Evolutionary conservation across 257 asterid species (phyloP).

Genomic region (Ligustrum vulgare): DNA sequence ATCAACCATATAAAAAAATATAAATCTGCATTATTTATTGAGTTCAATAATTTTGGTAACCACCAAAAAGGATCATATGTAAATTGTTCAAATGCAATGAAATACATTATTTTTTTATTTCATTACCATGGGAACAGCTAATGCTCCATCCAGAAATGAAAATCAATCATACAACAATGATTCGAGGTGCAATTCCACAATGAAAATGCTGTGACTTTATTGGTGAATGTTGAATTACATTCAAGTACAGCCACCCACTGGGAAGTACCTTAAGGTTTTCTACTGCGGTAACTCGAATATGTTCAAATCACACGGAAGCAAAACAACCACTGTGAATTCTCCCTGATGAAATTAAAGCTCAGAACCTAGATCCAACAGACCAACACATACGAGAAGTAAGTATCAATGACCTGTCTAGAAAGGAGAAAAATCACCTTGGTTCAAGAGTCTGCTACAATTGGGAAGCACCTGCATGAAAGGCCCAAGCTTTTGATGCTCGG

Average conservation of each 20-base stretch:
- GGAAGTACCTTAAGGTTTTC: background rate
- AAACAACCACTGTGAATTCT: conserved; percentile 7
- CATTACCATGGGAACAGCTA: background rate
- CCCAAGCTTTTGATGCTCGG: conserved; percentile 92
- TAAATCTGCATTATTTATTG: too few relatives aligned
- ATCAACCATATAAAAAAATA: background rate
- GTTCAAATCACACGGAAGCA: conserved; percentile 24
- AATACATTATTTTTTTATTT: too few relatives aligned
- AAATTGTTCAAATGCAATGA: background rate
- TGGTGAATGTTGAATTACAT: conserved; percentile 4
- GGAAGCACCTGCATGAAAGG: conserved; percentile 97
- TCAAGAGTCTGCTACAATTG: conserved; percentile 76
- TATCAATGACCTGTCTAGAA: background rate
- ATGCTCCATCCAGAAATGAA: conserved; percentile 1
- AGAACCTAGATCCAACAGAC: conserved; percentile 50
- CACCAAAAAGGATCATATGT: too few relatives aligned
- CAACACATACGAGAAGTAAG: conserved; percentile 20
- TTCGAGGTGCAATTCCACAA: background rate
- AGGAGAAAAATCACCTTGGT: conserved; percentile 57
- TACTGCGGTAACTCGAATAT: background rate
- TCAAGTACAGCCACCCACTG: background rate
- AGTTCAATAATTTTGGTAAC: too few relatives aligned
- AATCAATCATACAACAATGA: background rate
- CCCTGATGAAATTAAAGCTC: conserved; percentile 16
- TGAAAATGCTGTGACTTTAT: background rate